Evolutionary conservation across 2,329 filamentous ascomycete species (phyloP), one percentile per base, ranked within the genome.

Genomic region (Fusarium austroafricanum): DNA sequence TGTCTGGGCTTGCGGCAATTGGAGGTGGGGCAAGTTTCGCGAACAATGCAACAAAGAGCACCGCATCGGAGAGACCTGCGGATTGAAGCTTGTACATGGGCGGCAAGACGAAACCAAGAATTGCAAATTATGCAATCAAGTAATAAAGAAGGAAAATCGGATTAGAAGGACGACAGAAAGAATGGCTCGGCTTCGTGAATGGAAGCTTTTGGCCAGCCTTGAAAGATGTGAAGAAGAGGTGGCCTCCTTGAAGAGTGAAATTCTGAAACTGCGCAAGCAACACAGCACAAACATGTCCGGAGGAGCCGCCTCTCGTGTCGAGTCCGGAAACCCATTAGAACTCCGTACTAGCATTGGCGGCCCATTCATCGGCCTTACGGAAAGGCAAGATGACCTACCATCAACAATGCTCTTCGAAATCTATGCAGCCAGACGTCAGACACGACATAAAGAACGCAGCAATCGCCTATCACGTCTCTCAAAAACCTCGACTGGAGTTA

Each of bases 41-140:
- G 21, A 91, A 77, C 90, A 92, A 76, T 94, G 91, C 82, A 87
- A 89, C 77, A 90, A 90, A 79, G 91, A 93, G 77, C 92, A 93
- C 81, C 90, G 91, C 74, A 92, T 89, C 61, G 91, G 91, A 73
- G 91, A 42, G 20, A 42, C 39, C 39, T 42, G 18, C 11, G 39
- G 31, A 26, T 26, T 23, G 15, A 49, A 49, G 79, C 84, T 93
- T 71, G 87, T 93, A 75, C 90, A 88, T 81, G 14, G 7, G 42
- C 42, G 50, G 28, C 50, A 44, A 31, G 37, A 55, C 5, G 20
- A 49, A 37, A 7, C 2, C 2, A 53, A 47, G 33, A 23, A 53
- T 2, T 47, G 28, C 5, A 49, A 49, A 44, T 2, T 52, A 18
- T 49, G 20, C 9, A 11, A 44, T 29, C 10, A 44, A 14, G 26